Evolutionary conservation across 306 rosid species (phyloP).

Genomic region (Calophaca sinica): DNA sequence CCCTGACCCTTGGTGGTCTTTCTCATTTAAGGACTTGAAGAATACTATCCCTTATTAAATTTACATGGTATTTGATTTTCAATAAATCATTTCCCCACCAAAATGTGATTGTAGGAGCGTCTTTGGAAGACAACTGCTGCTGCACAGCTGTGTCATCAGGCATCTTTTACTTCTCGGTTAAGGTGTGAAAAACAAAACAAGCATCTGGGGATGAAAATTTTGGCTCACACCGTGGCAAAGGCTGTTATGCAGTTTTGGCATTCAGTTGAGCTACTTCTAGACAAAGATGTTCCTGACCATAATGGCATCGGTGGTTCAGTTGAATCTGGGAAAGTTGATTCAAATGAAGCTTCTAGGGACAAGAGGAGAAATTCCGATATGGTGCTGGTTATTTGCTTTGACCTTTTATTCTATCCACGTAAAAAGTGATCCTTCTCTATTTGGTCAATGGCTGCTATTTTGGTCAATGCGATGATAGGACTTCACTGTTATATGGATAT

Average conservation of each 20-base stretch:
- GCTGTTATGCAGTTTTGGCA: slow-evolving; percentile 94
- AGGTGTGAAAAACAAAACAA: slow-evolving; percentile 68
- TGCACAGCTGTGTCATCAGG: slow-evolving; percentile 75
- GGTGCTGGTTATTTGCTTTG: slow-evolving; percentile 53
- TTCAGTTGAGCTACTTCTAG: slow-evolving; percentile 75
- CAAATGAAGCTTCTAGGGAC: slow-evolving; percentile 51
- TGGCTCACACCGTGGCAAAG: slow-evolving; percentile 83
- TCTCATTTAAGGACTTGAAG: slow-evolving; percentile 16
- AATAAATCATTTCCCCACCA: slow-evolving; percentile 27
- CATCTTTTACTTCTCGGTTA: slow-evolving; percentile 71
- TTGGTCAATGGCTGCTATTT: slow-evolving; percentile 23
- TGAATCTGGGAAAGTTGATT: slow-evolving; percentile 50
- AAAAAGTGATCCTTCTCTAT: background rate
- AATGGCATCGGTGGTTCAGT: slow-evolving; percentile 44
- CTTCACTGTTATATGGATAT: background rate
- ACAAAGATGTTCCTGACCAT: slow-evolving; percentile 44
- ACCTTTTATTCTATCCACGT: slow-evolving; percentile 8
- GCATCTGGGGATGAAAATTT: slow-evolving; percentile 60
- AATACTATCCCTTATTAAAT: background rate
- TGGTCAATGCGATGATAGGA: slow-evolving; percentile 37
- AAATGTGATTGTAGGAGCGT: slow-evolving; percentile 74
- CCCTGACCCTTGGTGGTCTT: background rate
- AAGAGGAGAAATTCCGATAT: slow-evolving; percentile 53
- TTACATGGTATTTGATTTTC: slow-evolving; percentile 23
- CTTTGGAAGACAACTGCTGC: slow-evolving; percentile 95